Conservation (phyloP, 306 rosid species). For the Parietaria judaica region DNA sequence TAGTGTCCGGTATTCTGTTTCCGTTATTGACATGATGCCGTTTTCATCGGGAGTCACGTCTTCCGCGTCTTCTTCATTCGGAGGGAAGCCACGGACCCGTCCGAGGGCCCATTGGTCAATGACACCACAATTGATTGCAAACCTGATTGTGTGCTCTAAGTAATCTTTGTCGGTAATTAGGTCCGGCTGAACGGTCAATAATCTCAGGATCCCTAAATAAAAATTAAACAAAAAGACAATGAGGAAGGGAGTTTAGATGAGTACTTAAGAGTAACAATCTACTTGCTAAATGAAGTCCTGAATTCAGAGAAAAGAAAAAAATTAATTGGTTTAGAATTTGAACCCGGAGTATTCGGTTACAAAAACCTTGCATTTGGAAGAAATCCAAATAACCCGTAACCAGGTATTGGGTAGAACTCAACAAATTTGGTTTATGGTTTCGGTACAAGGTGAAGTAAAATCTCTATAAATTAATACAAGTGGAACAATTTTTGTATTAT, state of each 20-base stretch:
- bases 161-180: conserved; percentile 63
- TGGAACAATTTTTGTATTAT: no score
- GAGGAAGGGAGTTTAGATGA: conserved; percentile 14
- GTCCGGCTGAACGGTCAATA: conserved; percentile 71
- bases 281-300: no score
- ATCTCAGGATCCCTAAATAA: conserved; percentile 70
- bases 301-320: no score
- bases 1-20: conserved; percentile 57
- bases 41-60: conserved; percentile 47
- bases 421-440: no score
- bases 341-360: no score
- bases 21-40: conserved; percentile 66
- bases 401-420: no score
- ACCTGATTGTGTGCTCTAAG: conserved; percentile 57
- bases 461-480: no score
- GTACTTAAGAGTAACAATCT: no score
- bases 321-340: no score
- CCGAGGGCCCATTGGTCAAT: conserved; percentile 82
- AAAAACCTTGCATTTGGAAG: no score
- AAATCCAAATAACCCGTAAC: no score
- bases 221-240: not conserved
- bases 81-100: conserved; percentile 62
- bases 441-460: no score
- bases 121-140: conserved; percentile 81
- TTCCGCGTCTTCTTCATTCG: conserved; percentile 43